Conservation (phyloP, 2,329 filamentous ascomycete genomes). For the Didymosphaeria variabile region DNA sequence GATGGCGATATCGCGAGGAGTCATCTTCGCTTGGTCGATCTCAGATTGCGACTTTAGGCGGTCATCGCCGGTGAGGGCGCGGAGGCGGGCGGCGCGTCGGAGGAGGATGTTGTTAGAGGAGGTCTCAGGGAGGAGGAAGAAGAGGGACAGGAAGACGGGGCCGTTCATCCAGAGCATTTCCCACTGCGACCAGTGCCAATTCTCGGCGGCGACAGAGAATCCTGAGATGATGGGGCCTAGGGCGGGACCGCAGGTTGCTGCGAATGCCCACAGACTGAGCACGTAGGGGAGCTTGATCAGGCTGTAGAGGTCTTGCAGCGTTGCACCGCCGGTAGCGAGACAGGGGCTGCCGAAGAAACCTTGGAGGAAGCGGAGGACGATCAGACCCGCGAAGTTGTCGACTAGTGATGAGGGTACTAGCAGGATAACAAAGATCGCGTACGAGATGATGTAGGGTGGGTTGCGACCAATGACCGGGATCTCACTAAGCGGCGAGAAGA, state of each 20-base stretch:
- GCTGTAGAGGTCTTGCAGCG: constrained; percentile 51
- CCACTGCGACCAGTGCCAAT: constrained; percentile 89
- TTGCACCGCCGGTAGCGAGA: constrained; percentile 50
- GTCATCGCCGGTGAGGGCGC: constrained; percentile 70
- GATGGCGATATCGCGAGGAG: constrained; percentile 52
- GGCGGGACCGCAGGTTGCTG: constrained; percentile 69
- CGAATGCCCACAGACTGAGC: constrained; percentile 56
- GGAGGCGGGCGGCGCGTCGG: constrained; percentile 73
- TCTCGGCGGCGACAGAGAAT: constrained; percentile 73
- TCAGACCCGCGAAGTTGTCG: constrained; percentile 69
- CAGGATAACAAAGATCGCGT: constrained; percentile 73
- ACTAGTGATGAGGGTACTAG: constrained; percentile 71
- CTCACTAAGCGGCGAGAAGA: constrained; percentile 73
- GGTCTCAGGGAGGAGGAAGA: constrained; percentile 87
- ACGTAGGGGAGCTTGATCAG: constrained; percentile 56
- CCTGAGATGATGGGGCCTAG: constrained; percentile 72
- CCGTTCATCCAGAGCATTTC: constrained; percentile 81
- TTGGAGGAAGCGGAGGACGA: constrained; percentile 60
- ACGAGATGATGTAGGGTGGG: constrained; percentile 72
- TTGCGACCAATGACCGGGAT: constrained; percentile 73
- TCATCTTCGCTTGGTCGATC: constrained; percentile 66
- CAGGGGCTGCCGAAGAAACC: constrained; percentile 52
- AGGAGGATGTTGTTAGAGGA: constrained; percentile 82
- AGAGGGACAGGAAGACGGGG: constrained; percentile 76
- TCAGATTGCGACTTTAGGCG: constrained; percentile 80